Evolutionary conservation across 73 alveolate species (phyloP), one percentile per base, ranked within the genome.

Genomic region (Symbiodinium pilosum): DNA sequence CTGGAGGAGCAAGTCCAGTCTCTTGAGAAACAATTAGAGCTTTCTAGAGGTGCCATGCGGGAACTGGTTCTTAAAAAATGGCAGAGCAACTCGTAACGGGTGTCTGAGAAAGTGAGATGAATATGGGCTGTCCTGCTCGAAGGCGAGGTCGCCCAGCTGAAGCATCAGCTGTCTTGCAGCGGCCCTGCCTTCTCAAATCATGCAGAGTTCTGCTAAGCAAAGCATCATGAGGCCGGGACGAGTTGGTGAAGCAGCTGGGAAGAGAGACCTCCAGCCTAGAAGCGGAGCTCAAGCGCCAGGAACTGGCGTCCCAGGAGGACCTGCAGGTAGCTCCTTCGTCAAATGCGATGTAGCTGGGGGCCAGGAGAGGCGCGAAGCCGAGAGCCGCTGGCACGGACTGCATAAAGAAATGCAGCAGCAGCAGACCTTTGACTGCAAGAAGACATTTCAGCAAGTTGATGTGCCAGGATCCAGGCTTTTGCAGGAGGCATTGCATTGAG

Each of bases 371-470:
- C 87, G 97, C 8, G 89, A 69, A 43, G 97, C 97, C 21, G 97
- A 91, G 30, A 86, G 52, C 56, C 97, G 97, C 24, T 69, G 42
- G 36, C 87, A 69, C 12, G 47, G 56, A 18, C 89, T 69, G 30
- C 97, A 91, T 51, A 42, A 71, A 28, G 89, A 85, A 38, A 69
- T 91, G 97, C 97, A 91, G 56, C 89, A 91, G 84, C 97, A 91
- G 75, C 97, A 91, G 97, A 41, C n/a, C 30, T 83, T 42, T 84
- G 75, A 59, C 43, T 30, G 56, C 30, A 38, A n/a, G 69, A 20
- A n/a, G n/a, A n/a, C n/a, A n/a, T n/a, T n/a, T n/a, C n/a, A n/a
- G n/a, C n/a, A n/a, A n/a, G n/a, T n/a, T n/a, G n/a, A n/a, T n/a
- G n/a, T n/a, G n/a, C n/a, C n/a, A n/a, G n/a, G n/a, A n/a, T n/a